Evolutionary conservation across 352 stramenopile genomes (phyloP).

Genomic region (Pelagophyceae sp.): DNA sequence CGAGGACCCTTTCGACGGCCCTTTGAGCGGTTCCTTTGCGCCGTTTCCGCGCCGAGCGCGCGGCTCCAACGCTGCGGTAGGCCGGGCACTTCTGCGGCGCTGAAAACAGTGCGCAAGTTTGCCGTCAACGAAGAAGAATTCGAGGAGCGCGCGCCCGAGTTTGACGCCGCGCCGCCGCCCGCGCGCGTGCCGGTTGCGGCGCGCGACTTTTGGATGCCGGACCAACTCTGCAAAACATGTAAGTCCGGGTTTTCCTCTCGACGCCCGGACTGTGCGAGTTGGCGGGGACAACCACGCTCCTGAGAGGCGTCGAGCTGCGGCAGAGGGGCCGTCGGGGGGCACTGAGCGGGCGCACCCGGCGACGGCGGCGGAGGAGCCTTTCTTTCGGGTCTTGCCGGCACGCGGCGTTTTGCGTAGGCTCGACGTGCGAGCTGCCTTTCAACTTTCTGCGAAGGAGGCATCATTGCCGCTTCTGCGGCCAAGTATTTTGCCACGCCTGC

Average conservation of each 20-base stretch:
- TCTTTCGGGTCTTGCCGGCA: background rate
- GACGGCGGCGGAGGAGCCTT: background rate
- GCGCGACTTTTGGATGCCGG: slow-evolving; percentile 28
- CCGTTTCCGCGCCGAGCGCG: no score
- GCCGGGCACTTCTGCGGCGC: no score
- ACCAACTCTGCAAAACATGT: slow-evolving; percentile 43
- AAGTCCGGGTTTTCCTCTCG: slow-evolving; percentile 18
- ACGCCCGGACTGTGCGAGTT: background rate
- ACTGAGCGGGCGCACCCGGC: background rate
- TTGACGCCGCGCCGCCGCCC: no score
- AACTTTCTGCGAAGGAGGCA: slow-evolving; percentile 38
- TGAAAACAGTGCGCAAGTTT: no score
- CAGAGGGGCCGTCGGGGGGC: no score
- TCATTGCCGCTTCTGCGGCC: slow-evolving; percentile 42
- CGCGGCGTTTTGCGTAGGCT: background rate
- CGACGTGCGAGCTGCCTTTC: slow-evolving; percentile 24
- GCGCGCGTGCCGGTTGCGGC: background rate
- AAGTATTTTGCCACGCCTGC: slow-evolving; percentile 32
- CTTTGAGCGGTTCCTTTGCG: no score
- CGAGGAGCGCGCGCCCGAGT: no score
- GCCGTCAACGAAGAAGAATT: no score
- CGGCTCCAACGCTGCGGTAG: no score
- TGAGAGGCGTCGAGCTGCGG: background rate
- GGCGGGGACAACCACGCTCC: background rate
- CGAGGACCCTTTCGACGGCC: no score